Conservation (phyloP, 2,329 filamentous ascomycete species). For the Fusarium austroafricanum region DNA sequence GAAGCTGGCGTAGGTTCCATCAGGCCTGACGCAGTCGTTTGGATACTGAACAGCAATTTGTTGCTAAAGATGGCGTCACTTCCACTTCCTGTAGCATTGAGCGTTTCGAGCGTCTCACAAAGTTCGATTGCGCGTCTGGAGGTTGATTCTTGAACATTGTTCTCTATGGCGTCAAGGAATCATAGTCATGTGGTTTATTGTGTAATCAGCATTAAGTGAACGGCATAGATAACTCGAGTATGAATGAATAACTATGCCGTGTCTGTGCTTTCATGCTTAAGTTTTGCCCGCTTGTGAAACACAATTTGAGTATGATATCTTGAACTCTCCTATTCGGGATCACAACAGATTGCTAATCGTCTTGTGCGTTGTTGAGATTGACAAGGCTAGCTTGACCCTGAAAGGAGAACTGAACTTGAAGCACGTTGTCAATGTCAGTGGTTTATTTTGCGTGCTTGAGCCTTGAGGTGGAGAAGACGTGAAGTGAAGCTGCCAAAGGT, state of each 20-base stretch:
- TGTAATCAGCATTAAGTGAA: conserved; percentile 14
- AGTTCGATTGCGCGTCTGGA: conserved; percentile 30
- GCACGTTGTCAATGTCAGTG: conserved; percentile 34
- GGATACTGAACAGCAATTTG: conserved; percentile 33
- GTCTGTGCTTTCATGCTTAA: not conserved
- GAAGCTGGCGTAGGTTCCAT: conserved; percentile 26
- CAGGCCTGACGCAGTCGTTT: conserved; percentile 26
- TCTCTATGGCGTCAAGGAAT: conserved; percentile 12
- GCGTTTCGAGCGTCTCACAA: conserved; percentile 40
- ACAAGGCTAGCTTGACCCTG: conserved; percentile 16
- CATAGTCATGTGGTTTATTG: conserved; percentile 22
- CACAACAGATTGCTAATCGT: conserved; percentile 1
- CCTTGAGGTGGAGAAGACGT: conserved; percentile 29
- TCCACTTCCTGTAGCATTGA: conserved; percentile 29
- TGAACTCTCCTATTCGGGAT: not conserved
- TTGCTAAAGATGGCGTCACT: conserved; percentile 46
- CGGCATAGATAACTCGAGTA: not conserved
- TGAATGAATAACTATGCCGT: conserved; percentile 23
- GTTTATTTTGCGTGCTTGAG: conserved; percentile 33
- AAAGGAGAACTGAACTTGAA: conserved; percentile 21
- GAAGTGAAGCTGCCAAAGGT: conserved; percentile 29
- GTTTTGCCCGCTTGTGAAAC: not conserved
- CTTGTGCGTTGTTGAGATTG: conserved; percentile 14
- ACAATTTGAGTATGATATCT: conserved; percentile 4
- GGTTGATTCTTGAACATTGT: not conserved